Evolutionary conservation across 202 grass and related monocot species (phyloP), one percentile per base, ranked within the genome.

Genomic region (Schoenoplectus tabernaemontani): DNA sequence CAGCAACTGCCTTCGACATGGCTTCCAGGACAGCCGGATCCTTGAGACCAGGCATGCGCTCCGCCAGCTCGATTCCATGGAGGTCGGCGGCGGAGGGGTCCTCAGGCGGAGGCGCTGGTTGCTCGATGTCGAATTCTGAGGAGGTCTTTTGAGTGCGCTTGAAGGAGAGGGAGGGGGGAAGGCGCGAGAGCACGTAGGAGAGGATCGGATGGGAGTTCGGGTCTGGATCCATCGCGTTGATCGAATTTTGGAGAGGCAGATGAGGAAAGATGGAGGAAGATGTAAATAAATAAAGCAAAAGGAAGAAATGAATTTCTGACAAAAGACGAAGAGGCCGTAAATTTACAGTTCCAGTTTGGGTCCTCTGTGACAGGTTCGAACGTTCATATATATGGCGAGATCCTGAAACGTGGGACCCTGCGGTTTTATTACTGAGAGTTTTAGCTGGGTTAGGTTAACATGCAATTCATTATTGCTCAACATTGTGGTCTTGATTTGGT

Each of bases 151-250:
- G 6, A 4, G 85, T 3, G 38, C 43, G 82, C 50, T 68, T 23
- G 84, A 80, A 87, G 84, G 91, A 67, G 85, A 88, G 77, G 50
- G 82, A 76, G 0, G 53, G 54, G 54, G 91, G 89, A 26, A 98
- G 68, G 83, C 88, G 91, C 15, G 86, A 87, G 50, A 98, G 85
- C 33, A 95, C 90, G 83, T 92, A 98, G 63, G 91, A 92, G 76
- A 99, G 91, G 78, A 99, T 92, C 4, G 96, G 91, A 51, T 90
- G 84, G 64, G 89, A 86, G 22, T 84, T 88, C 57, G 91, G 96
- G 81, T 82, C 86, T 34, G 89, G 96, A 95, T 98, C 91, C 96
- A 98, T 98, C 59, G 60, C 54, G 32, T n/a, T n/a, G n/a, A n/a
- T n/a, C n/a, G n/a, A n/a, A n/a, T n/a, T n/a, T n/a, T n/a, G n/a